Evolutionary conservation across 192 early-diverging fungal genomes (phyloP).

Genomic region (Backusella australiensis): DNA sequence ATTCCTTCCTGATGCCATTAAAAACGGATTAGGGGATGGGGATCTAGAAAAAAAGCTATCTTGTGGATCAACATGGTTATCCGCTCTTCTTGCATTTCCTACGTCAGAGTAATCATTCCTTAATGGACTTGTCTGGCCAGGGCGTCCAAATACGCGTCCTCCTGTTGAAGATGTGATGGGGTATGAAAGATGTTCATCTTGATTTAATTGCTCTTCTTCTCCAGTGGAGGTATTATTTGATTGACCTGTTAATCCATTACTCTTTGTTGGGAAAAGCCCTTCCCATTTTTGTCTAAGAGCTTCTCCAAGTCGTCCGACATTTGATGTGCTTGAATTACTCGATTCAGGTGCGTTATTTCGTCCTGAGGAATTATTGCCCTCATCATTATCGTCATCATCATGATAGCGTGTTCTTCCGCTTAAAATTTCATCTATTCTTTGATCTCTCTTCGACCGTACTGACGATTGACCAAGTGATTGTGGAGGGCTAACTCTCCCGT

Average conservation of each 20-base stretch:
- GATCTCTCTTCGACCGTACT: constrained; percentile 17
- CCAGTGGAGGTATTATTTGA: neutral
- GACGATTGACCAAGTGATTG: neutral
- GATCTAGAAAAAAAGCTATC: constrained; percentile 2
- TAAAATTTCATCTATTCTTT: constrained; percentile 22
- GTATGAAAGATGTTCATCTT: neutral
- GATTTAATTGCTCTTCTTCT: neutral
- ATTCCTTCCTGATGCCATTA: constrained; percentile 1
- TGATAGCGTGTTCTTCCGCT: constrained; percentile 8
- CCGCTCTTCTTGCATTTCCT: neutral
- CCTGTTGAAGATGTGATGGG: neutral
- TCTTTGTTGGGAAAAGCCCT: neutral
- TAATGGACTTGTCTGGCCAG: neutral
- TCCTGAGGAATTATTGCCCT: neutral
- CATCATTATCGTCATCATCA: neutral
- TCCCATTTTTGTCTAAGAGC: constrained; percentile 4
- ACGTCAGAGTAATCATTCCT: neutral
- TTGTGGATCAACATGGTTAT: neutral
- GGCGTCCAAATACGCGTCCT: neutral
- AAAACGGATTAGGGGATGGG: constrained; percentile 15
- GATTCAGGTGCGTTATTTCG: neutral
- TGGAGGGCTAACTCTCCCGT: neutral
- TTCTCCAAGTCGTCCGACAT: neutral
- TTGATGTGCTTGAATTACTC: neutral
- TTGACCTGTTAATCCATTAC: neutral